These are phyloP conservation scores for Rhynchosporium graminicola DNA, from an alignment of 2,329 filamentous ascomycete species.

Conservation along the genomic window DNA sequence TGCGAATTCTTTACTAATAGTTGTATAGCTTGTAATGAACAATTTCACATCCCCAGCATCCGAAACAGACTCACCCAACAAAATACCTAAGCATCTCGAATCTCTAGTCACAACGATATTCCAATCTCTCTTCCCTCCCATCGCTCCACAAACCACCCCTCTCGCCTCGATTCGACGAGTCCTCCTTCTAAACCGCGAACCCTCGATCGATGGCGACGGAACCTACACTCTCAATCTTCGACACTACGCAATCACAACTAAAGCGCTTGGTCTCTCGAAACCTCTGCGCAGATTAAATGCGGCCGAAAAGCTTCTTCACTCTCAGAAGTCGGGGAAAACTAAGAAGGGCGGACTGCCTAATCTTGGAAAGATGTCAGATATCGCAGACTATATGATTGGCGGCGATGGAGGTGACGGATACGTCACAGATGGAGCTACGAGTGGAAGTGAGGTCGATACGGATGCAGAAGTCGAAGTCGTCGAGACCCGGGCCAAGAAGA, in stretches of 20 bases:
- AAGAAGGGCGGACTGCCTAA: conserved; percentile 79
- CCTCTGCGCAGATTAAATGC: conserved; percentile 81
- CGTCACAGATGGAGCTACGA: conserved; percentile 73
- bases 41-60: conserved; percentile 75
- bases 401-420: conserved; percentile 77
- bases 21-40: conserved; percentile 84
- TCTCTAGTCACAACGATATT: conserved; percentile 91
- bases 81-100: conserved; percentile 92
- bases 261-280: conserved; percentile 80
- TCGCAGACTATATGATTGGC: conserved; percentile 91
- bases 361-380: conserved; percentile 85
- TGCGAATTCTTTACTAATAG: conserved; percentile 35
- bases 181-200: conserved; percentile 83
- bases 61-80: conserved; percentile 57
- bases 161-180: conserved; percentile 91
- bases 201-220: conserved; percentile 53
- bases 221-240: conserved; percentile 83
- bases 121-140: conserved; percentile 92
- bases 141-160: conserved; percentile 87
- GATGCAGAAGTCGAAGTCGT: conserved; percentile 92
- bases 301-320: conserved; percentile 71
- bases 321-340: conserved; percentile 53
- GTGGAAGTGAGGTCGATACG: conserved; percentile 89
- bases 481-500: conserved; percentile 62
- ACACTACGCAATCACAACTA: conserved; percentile 94